Conservation (phyloP, 2,329 filamentous ascomycete species). For the Penicillium sumatraense region DNA sequence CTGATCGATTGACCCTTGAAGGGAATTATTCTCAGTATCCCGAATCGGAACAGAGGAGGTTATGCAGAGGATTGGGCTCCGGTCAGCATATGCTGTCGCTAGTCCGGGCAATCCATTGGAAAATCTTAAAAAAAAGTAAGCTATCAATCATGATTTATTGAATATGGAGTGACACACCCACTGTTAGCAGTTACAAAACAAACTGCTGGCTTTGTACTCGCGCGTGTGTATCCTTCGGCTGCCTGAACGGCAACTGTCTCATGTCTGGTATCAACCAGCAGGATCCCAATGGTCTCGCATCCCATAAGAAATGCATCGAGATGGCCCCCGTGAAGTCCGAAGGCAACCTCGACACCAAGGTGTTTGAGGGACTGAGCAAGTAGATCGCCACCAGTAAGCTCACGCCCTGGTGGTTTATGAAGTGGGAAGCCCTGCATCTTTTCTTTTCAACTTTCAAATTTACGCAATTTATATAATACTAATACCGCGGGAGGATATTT, state of each 20-base stretch:
- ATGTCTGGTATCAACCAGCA: slow-evolving; percentile 52
- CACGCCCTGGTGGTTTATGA: slow-evolving; percentile 38
- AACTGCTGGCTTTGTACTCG: slow-evolving; percentile 50
- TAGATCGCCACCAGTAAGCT: slow-evolving; percentile 52
- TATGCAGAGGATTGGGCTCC: slow-evolving; percentile 51
- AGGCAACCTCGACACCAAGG: slow-evolving; percentile 49
- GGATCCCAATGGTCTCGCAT: slow-evolving; percentile 45
- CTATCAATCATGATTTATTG: too few species aligned
- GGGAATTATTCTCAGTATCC: slow-evolving; percentile 52
- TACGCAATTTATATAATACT: too few species aligned
- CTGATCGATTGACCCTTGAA: slow-evolving; percentile 54
- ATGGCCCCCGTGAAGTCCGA: slow-evolving; percentile 55
- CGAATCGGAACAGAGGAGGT: slow-evolving; percentile 51
- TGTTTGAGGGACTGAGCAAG: slow-evolving; percentile 50
- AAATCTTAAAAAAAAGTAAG: too few species aligned
- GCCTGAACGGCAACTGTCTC: slow-evolving; percentile 55
- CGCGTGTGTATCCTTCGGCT: slow-evolving; percentile 52
- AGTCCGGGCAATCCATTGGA: slow-evolving; percentile 52
- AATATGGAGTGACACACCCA: too few species aligned
- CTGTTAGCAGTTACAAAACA: slow-evolving; percentile 56
- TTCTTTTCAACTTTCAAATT: not conserved
- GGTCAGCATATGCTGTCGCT: slow-evolving; percentile 52
- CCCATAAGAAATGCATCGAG: slow-evolving; percentile 55
- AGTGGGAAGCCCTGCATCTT: slow-evolving; percentile 24
- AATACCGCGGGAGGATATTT: too few species aligned